Conservation (phyloP, 805 yeast species). For the Sugiyamaella valdiviana region DNA sequence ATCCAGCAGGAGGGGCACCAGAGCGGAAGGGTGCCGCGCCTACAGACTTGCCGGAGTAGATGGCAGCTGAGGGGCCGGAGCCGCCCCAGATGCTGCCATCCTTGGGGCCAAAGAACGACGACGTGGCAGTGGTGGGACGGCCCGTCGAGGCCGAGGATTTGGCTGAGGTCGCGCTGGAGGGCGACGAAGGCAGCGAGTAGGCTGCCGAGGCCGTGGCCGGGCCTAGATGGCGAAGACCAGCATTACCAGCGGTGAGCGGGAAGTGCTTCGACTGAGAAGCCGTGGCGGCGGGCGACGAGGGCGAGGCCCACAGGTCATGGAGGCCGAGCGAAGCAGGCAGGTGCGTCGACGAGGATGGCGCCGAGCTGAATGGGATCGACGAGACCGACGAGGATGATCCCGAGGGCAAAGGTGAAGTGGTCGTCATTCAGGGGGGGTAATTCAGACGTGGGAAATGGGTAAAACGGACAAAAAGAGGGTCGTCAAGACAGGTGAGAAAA, state of each 20-base stretch:
- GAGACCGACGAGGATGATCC: constrained; percentile 3
- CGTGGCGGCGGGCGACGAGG: constrained; percentile 3
- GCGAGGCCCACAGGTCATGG: constrained; percentile 12
- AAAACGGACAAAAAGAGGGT: too few relatives aligned
- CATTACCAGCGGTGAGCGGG: constrained; percentile 3
- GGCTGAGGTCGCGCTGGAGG: constrained; percentile 1
- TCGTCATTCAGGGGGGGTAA: constrained; percentile 3
- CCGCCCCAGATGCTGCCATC: constrained; percentile 5
- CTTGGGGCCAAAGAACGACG: constrained; percentile 2
- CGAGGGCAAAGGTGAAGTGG: constrained; percentile 10
- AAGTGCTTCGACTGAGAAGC: constrained; percentile 8
- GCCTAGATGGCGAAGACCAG: neutral
- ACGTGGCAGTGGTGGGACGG: neutral
- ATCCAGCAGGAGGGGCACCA: neutral
- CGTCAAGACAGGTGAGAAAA: too few relatives aligned
- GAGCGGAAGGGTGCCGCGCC: neutral
- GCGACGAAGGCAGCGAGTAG: constrained; percentile 4
- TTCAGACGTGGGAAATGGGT: neutral
- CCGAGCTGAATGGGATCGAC: constrained; percentile 5
- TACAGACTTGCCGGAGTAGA: neutral
- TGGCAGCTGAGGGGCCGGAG: neutral
- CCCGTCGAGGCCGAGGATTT: neutral
- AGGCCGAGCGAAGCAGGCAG: constrained; percentile 2
- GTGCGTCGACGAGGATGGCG: constrained; percentile 1
- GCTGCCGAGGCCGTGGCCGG: constrained; percentile 1